These are phyloP conservation scores for Pythium insidiosum DNA, from an alignment of 352 stramenopile genomes.

Conservation along the genomic window DNA sequence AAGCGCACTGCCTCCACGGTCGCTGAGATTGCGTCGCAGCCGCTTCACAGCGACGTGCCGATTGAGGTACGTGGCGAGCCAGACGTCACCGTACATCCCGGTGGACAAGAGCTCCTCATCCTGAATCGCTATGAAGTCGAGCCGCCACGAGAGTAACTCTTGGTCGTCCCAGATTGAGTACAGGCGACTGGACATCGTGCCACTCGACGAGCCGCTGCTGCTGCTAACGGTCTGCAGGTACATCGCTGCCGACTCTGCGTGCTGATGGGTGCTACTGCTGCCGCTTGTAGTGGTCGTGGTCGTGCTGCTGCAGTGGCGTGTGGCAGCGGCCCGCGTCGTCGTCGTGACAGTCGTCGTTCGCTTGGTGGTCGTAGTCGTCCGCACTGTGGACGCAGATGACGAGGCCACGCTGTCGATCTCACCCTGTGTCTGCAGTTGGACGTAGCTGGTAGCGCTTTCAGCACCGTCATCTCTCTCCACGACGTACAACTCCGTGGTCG, in stretches of 20 bases:
- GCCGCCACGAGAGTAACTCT: conserved; percentile 33
- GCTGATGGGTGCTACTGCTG: too few relatives aligned
- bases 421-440: too few relatives aligned
- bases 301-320: too few relatives aligned
- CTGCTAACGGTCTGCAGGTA: too few relatives aligned
- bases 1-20: too few relatives aligned
- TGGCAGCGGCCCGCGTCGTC: background rate
- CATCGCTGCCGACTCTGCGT: too few relatives aligned
- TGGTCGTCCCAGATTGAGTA: conserved; percentile 55
- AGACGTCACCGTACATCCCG: conserved; percentile 21
- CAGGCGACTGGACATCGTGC: background rate
- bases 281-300: too few relatives aligned
- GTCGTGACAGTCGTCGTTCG: conserved; percentile 1
- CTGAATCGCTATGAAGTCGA: conserved; percentile 30
- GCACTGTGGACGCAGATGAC: background rate
- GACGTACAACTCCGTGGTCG: too few relatives aligned
- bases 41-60: conserved; percentile 20
- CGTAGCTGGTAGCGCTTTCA: too few relatives aligned
- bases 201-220: too few relatives aligned
- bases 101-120: conserved; percentile 10
- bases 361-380: conserved; percentile 6
- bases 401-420: too few relatives aligned
- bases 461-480: too few relatives aligned
- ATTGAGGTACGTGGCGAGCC: conserved; percentile 17
- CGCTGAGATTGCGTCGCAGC: conserved; percentile 3